A percentile compares a stretch with the other conserved stretches of the same genome.
These are phyloP conservation scores for Fusarium equiseti DNA, from an alignment of 2,329 filamentous ascomycete genomes.

Conservation along the genomic window DNA sequence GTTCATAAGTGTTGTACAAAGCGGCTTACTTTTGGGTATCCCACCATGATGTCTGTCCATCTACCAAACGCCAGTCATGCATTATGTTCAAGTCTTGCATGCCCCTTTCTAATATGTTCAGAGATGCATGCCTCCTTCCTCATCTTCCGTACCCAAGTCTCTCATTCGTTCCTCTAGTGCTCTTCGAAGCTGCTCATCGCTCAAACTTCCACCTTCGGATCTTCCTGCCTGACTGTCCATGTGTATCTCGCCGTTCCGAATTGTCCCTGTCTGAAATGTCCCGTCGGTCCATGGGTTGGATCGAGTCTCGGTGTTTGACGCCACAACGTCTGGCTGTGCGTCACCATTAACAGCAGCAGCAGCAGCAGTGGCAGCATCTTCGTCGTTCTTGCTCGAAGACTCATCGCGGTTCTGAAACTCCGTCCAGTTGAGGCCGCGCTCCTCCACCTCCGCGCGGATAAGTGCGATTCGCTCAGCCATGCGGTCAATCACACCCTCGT, in stretches of 20 bases:
- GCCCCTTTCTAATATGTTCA: conserved; percentile 47
- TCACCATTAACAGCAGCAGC: conserved; percentile 36
- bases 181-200: conserved; percentile 69
- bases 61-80: conserved; percentile 45
- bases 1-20: background rate
- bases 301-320: conserved; percentile 17
- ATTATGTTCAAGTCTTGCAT: conserved; percentile 13
- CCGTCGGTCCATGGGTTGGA: conserved; percentile 70
- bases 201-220: conserved; percentile 61
- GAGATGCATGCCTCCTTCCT: conserved; percentile 72
- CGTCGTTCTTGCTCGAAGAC: conserved; percentile 50
- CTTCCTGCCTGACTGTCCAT: conserved; percentile 53
- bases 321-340: conserved; percentile 4
- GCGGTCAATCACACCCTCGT: conserved; percentile 74
- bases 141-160: conserved; percentile 56
- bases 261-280: conserved; percentile 71
- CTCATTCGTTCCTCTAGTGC: conserved; percentile 68
- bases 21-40: conserved; percentile 40
- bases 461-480: conserved; percentile 75
- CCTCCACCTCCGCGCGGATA: conserved; percentile 73
- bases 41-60: conserved; percentile 31
- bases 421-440: conserved; percentile 66
- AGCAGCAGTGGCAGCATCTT: conserved; percentile 25
- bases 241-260: conserved; percentile 63
- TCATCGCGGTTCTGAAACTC: conserved; percentile 66